Base-by-base conservation (phyloP, 2,329 filamentous ascomycete species). In the Penicillium sp. region DNA sequence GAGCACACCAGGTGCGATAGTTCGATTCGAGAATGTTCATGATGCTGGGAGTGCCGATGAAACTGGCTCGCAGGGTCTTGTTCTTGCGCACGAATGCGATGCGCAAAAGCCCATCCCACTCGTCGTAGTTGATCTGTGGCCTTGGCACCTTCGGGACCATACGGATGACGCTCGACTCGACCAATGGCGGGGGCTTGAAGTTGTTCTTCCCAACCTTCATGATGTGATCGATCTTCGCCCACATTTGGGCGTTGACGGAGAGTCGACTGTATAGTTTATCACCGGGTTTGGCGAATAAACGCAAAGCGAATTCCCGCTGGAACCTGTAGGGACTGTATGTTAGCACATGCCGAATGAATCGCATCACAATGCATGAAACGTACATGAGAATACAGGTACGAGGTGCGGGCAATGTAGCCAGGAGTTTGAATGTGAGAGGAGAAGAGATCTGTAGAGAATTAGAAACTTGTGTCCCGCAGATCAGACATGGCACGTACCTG, bases 201-300 rank as follows among this genome's bases (percentile, higher is more conserved):
- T 97, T 97, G 72, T 95, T 93, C 72, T 86, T 88, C 57, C 91
- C 90, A 40, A 97, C 92, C 74, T 95, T 95, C 85, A 95, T 89
- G 60, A 95, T 83, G 59, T 80, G 74, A 51, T 74, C 71, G 40
- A 86, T 82, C 61, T 83, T 84, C 7, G 86, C 82, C 82, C 88
- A 96, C 79, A 97, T 95, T 67, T 97, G 92, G 15, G 88, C 89
- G 64, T 97, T 97, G 50, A 95, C 92, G 1, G 83, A 88, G 24
- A 97, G 78, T n/a, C 93, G 81, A 58, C 85, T 90, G 76, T 96
- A 97, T 7, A 97, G 81, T 46, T 89, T 81, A 66, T 96, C 91
- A 7, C 89, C 89, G 0, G 92, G 89, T 39, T 86, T 85, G 12
- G 93, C 93, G 49, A 95, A 92, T 31, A 97, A 77, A 33, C 92